phyloP scores from a whole-genome alignment of 2,329 filamentous ascomycete genomes.

The Hypocreales sp. region DNA sequence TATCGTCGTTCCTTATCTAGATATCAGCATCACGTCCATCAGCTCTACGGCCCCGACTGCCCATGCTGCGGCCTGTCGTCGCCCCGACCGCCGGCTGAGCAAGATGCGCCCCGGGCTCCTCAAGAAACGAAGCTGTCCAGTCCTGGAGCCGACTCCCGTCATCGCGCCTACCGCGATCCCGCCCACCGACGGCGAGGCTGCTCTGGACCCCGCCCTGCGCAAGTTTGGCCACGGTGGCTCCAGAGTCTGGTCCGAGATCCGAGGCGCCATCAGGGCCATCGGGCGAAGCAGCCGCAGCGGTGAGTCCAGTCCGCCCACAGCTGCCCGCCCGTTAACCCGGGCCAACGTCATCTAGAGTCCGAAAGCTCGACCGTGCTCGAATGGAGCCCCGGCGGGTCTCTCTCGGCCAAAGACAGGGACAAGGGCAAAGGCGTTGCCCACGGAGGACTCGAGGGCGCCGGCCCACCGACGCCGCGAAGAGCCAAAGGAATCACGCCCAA shows the following conservation, averaged over 20 bases:
- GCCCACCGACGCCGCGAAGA: conserved; percentile 3
- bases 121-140: conserved; percentile 11
- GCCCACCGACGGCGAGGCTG: background rate
- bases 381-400: conserved; percentile 2
- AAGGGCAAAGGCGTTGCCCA: conserved; percentile 4
- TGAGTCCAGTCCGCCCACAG: too few species aligned
- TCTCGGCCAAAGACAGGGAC: conserved; percentile 1
- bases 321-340: too few species aligned
- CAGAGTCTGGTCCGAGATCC: conserved; percentile 19
- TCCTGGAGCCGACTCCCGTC: conserved; percentile 7
- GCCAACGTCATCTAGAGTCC: too few species aligned
- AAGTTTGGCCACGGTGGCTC: conserved; percentile 10
- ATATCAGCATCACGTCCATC: background rate
- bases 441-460: background rate
- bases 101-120: conserved; percentile 14
- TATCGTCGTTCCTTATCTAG: conserved; percentile 1
- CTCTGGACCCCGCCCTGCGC: background rate
- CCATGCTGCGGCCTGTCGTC: too few species aligned
- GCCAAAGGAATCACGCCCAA: conserved; percentile 8
- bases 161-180: conserved; percentile 3
- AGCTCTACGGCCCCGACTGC: too few species aligned
- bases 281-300: conserved; percentile 13
- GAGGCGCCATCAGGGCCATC: conserved; percentile 16
- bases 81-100: conserved; percentile 5
- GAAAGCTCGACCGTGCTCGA: conserved; percentile 8